Base-by-base conservation (phyloP, 208 protist genomes). In the Crithidia sp. region DNA sequence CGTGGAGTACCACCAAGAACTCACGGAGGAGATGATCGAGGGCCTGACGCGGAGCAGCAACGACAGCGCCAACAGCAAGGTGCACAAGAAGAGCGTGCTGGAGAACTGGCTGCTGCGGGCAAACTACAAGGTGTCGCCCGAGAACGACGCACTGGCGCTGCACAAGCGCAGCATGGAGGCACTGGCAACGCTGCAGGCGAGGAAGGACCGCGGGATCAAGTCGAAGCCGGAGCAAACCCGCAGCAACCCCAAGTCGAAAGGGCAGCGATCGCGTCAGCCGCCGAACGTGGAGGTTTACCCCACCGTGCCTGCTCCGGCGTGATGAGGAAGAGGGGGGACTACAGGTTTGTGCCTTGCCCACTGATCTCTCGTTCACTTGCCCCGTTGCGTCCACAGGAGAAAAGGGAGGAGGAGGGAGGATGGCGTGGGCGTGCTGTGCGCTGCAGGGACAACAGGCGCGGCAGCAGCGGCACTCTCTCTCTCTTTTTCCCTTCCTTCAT, bases 1-100 rank as follows among this genome's bases (percentile, higher is more conserved):
- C 37, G 36, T 6, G 56, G 36, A 49, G 47, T 10, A 61, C 16
- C 13, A 67, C 8, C 55, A 62, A 10, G 53, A 58, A 5, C n/a
- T 82, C 47, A 82, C 77, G 4, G 70, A 82, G 65, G 77, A 76
- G 17, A 77, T 82, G 64, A 71, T 82, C 40, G 63, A 63, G 12
- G 71, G 41, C 9, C 40, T 82, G 40, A 61, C 50, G 43, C 56
- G 49, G 5, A 67, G 62, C 56, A 66, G 68, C 57, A 28, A 9
- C 14, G 45, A 59, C 45, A 71, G 56, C 37, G 5, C 0, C 39
- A 10, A 45, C 16, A 59, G 28, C 36, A 74, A 66, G 19, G 40
- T 3, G 28, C 67, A 61, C 37, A 52, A 72, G 49, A 70, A 63
- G n/a, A 47, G 54, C 28, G 49, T 45, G 53, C 45, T 80, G 61